phyloP scores from a whole-genome alignment of 2,329 filamentous ascomycete genomes.

The Calonectria pauciramosa region DNA sequence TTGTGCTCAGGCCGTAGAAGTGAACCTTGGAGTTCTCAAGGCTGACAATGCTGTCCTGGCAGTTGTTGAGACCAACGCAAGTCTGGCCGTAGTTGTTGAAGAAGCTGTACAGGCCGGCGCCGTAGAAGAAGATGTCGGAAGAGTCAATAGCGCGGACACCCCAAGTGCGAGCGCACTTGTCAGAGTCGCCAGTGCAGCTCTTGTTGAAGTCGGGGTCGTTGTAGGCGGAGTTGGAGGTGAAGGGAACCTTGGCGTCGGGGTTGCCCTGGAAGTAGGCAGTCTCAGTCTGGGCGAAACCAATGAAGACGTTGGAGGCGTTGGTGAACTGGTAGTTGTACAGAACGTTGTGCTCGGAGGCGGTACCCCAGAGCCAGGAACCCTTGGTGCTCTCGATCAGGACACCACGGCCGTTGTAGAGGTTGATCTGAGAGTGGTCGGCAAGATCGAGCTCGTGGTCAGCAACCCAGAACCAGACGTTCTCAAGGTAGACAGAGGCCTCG shows the following conservation, averaged over 20 bases:
- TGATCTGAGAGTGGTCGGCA: slow-evolving; percentile 80
- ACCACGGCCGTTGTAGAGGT: slow-evolving; percentile 90
- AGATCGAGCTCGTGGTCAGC: slow-evolving; percentile 91
- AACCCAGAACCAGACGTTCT: slow-evolving; percentile 93
- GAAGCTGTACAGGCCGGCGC: slow-evolving; percentile 84
- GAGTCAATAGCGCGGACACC: slow-evolving; percentile 80
- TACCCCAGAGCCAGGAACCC: slow-evolving; percentile 86
- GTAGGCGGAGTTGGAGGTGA: slow-evolving; percentile 69
- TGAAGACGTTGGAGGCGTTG: slow-evolving; percentile 83
- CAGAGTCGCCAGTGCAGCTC: slow-evolving; percentile 62
- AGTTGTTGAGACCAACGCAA: slow-evolving; percentile 76
- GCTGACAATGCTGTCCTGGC: slow-evolving; percentile 84
- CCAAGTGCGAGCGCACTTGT: slow-evolving; percentile 80
- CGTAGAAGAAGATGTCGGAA: slow-evolving; percentile 76
- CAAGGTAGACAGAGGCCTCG: slow-evolving; percentile 80
- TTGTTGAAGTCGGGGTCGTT: slow-evolving; percentile 76
- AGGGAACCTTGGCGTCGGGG: slow-evolving; percentile 78
- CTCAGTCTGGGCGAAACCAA: slow-evolving; percentile 89
- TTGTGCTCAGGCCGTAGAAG: slow-evolving; percentile 80
- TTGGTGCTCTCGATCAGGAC: slow-evolving; percentile 81
- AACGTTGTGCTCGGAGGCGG: slow-evolving; percentile 75
- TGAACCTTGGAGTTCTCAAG: slow-evolving; percentile 77
- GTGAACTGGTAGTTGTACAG: slow-evolving; percentile 89
- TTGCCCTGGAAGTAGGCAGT: slow-evolving; percentile 91
- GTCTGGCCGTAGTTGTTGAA: slow-evolving; percentile 84